Percentiles rank a stretch among this genome's conserved stretches.
These are phyloP conservation scores for Malassezia nana DNA, from an alignment of 1,284 basidiomycete genomes.

Conservation along the genomic window DNA sequence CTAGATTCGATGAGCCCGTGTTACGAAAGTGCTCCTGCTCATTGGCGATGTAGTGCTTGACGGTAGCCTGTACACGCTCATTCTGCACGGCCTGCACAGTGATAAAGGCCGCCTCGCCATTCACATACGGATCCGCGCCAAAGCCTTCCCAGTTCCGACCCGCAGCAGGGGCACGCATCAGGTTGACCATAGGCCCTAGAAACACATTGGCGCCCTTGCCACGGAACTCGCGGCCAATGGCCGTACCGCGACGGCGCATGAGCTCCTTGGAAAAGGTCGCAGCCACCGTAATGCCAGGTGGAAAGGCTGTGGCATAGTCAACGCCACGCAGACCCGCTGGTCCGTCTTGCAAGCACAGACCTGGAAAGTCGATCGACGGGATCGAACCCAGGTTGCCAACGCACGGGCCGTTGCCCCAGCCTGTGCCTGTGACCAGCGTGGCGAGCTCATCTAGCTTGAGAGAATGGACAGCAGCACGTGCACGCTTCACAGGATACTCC, in stretches of 20 bases:
- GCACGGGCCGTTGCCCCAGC: constrained; percentile 28
- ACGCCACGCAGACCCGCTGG: constrained; percentile 56
- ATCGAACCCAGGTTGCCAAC: constrained; percentile 49
- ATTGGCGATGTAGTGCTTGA: constrained; percentile 49
- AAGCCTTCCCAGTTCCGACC: constrained; percentile 71
- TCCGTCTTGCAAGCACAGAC: constrained; percentile 57
- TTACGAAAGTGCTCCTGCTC: constrained; percentile 46
- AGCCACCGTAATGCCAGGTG: constrained; percentile 63
- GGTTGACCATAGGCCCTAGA: constrained; percentile 51
- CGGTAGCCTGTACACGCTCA: constrained; percentile 40
- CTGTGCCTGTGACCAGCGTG: constrained; percentile 49
- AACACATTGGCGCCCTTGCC: constrained; percentile 69
- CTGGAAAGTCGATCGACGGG: constrained; percentile 57
- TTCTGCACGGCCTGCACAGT: constrained; percentile 36
- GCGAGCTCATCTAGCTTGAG: constrained; percentile 52
- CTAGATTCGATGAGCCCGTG: constrained; percentile 51
- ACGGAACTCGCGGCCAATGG: constrained; percentile 66
- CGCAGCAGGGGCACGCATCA: constrained; percentile 57
- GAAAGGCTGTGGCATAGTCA: constrained; percentile 54
- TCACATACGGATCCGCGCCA: constrained; percentile 36
- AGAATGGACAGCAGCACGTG: constrained; percentile 44
- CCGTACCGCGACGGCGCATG: constrained; percentile 62
- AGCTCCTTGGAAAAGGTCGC: constrained; percentile 62
- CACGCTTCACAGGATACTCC: constrained; percentile 57
- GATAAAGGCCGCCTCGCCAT: constrained; percentile 32